These are phyloP conservation scores for Dactylellina parvicollis DNA, from an alignment of 2,329 filamentous ascomycete genomes.

Conservation along the genomic window DNA sequence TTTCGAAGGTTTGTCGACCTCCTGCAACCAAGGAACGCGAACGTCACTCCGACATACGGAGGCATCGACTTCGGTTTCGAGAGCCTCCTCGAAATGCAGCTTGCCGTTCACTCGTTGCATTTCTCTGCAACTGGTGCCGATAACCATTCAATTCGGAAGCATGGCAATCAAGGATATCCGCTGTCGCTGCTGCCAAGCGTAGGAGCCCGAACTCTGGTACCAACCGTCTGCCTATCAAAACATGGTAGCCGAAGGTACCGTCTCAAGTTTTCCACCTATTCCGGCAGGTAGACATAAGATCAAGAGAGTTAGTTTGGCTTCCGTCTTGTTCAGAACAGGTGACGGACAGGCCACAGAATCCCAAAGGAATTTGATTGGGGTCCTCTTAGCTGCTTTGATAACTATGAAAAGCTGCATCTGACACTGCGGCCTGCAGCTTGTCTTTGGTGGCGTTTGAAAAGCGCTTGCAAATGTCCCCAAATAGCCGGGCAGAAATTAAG, in stretches of 20 bases:
- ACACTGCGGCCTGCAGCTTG: conserved; percentile 35
- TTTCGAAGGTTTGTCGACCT: neutral
- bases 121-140: conserved; percentile 40
- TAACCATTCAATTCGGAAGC: conserved; percentile 37
- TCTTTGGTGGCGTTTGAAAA: conserved; percentile 46
- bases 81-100: conserved; percentile 2
- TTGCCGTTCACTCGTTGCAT: neutral
- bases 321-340: conserved; percentile 18
- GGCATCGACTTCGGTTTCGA: neutral
- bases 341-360: conserved; percentile 19
- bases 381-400: conserved; percentile 21
- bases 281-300: conserved; percentile 48
- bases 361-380: conserved; percentile 19
- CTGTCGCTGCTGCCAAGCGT: conserved; percentile 32
- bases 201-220: conserved; percentile 37
- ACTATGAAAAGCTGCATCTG: conserved; percentile 51
- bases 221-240: conserved; percentile 31
- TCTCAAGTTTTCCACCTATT: conserved; percentile 52
- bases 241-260: conserved; percentile 43
- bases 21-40: no score
- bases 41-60: neutral
- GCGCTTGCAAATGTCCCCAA: conserved; percentile 31
- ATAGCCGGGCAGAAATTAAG: conserved; percentile 45
- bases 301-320: neutral
- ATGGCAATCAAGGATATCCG: conserved; percentile 41